Evolutionary conservation across 2,329 filamentous ascomycete genomes (phyloP).

Genomic region (Aureobasidium musti): DNA sequence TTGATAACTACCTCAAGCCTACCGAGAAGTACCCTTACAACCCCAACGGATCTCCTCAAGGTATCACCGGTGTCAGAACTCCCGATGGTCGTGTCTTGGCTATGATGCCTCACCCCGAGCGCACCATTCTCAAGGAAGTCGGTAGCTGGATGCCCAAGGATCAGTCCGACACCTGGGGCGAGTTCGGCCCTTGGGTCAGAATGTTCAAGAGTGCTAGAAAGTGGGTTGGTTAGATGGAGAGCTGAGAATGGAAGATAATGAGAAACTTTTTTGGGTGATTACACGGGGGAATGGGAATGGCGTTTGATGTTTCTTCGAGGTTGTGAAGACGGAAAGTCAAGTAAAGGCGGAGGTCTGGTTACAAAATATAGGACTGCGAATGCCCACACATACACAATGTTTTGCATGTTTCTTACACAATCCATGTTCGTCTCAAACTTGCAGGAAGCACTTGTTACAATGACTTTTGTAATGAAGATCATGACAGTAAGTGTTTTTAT

Average conservation of each 20-base stretch:
- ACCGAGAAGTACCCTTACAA: slow-evolving; percentile 88
- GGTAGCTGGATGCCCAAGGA: slow-evolving; percentile 72
- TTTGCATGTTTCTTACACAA: neutral
- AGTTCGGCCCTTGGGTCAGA: slow-evolving; percentile 80
- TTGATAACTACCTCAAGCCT: slow-evolving; percentile 74
- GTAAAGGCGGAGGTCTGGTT: neutral
- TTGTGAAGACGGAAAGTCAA: neutral
- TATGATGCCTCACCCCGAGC: slow-evolving; percentile 92
- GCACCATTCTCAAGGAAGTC: slow-evolving; percentile 79
- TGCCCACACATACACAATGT: neutral
- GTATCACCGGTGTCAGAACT: slow-evolving; percentile 77
- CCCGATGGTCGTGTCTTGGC: slow-evolving; percentile 78
- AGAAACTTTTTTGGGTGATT: neutral
- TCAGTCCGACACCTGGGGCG: slow-evolving; percentile 66
- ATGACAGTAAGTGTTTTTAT: neutral
- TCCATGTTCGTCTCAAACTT: neutral
- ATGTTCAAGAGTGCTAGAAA: slow-evolving; percentile 84
- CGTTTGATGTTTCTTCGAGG: neutral
- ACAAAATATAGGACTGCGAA: neutral
- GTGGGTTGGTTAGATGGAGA: slow-evolving; percentile 66
- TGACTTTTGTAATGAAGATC: no score
- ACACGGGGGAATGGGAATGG: neutral
- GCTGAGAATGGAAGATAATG: neutral
- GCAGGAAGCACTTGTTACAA: no score
- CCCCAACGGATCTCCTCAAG: slow-evolving; percentile 79